A percentile compares a stretch with the other conserved stretches of the same genome.
These are phyloP conservation scores for Cordyceps militaris DNA, from an alignment of 2,329 filamentous ascomycete genomes.

Conservation along the genomic window DNA sequence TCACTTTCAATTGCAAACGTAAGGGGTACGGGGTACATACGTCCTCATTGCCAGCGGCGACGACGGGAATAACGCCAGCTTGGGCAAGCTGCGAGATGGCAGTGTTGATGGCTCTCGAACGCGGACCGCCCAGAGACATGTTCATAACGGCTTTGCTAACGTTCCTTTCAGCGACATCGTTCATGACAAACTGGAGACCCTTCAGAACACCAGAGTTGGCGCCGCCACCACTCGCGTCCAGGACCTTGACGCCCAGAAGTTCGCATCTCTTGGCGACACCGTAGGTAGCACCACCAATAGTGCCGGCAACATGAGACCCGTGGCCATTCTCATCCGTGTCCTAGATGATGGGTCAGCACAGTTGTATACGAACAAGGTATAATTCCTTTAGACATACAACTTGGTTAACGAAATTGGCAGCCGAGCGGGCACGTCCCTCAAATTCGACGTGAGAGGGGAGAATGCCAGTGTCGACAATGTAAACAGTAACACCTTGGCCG, in stretches of 20 bases:
- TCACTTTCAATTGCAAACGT: background rate
- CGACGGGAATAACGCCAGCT: too few species aligned
- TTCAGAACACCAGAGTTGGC: slow-evolving; percentile 40
- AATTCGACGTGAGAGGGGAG: slow-evolving; percentile 42
- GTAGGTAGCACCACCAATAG: slow-evolving; percentile 47
- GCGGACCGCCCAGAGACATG: slow-evolving; percentile 52
- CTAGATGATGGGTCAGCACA: slow-evolving; percentile 15
- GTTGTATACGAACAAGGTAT: background rate
- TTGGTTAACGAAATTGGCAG: slow-evolving; percentile 38
- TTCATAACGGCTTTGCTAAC: slow-evolving; percentile 54
- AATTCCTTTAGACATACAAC: slow-evolving; percentile 24
- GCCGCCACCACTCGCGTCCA: slow-evolving; percentile 33
- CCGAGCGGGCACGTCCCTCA: slow-evolving; percentile 39
- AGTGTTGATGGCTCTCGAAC: slow-evolving; percentile 45
- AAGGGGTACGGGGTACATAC: slow-evolving; percentile 19
- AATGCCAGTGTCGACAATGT: slow-evolving; percentile 55
- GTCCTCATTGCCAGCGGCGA: slow-evolving; percentile 55
- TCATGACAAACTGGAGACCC: slow-evolving; percentile 50
- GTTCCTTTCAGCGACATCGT: slow-evolving; percentile 36
- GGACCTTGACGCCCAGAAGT: slow-evolving; percentile 45
- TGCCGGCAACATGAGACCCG: slow-evolving; percentile 50
- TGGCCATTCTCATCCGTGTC: slow-evolving; percentile 48
- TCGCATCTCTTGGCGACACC: slow-evolving; percentile 49
- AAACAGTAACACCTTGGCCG: slow-evolving; percentile 44
- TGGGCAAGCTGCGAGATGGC: slow-evolving; percentile 47